These are phyloP conservation scores for Arthroderma sp. DNA, from an alignment of 2,329 filamentous ascomycete species.

Conservation along the genomic window DNA sequence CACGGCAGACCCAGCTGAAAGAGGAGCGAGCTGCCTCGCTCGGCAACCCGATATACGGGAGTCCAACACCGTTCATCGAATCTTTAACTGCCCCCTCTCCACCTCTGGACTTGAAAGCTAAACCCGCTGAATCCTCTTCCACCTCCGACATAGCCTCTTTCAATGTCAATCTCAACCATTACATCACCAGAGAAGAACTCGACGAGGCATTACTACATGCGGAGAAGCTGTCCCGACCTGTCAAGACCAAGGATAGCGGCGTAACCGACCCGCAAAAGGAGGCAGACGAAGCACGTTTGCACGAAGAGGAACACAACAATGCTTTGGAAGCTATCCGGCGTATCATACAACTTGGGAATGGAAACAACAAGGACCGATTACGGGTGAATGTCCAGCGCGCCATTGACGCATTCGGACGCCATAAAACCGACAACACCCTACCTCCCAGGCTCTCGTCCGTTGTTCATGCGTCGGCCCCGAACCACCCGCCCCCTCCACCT, in stretches of 20 bases:
- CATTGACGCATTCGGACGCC: constrained; percentile 76
- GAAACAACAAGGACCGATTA: constrained; percentile 62
- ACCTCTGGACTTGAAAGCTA: background rate
- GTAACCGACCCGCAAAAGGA: constrained; percentile 27
- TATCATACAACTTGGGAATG: constrained; percentile 66
- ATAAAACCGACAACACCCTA: constrained; percentile 66
- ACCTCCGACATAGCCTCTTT: constrained; percentile 6
- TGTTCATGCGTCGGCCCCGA: constrained; percentile 29
- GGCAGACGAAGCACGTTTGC: constrained; percentile 28
- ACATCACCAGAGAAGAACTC: constrained; percentile 56
- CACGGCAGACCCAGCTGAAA: constrained; percentile 57
- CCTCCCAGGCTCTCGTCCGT: constrained; percentile 42
- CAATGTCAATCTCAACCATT: constrained; percentile 54
- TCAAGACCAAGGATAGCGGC: constrained; percentile 18
- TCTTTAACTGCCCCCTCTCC: constrained; percentile 48
- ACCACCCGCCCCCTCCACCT: constrained; percentile 32
- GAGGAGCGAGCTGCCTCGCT: constrained; percentile 50
- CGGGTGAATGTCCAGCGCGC: constrained; percentile 76
- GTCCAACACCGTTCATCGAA: constrained; percentile 67
- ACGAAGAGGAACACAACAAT: constrained; percentile 47
- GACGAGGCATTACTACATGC: constrained; percentile 53
- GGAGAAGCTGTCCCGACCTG: constrained; percentile 43
- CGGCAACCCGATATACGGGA: constrained; percentile 69
- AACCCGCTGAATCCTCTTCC: background rate
- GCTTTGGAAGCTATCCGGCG: constrained; percentile 64